These are phyloP conservation scores for Colletotrichum euphorbiae DNA, from an alignment of 2,329 filamentous ascomycete species.

Conservation along the genomic window DNA sequence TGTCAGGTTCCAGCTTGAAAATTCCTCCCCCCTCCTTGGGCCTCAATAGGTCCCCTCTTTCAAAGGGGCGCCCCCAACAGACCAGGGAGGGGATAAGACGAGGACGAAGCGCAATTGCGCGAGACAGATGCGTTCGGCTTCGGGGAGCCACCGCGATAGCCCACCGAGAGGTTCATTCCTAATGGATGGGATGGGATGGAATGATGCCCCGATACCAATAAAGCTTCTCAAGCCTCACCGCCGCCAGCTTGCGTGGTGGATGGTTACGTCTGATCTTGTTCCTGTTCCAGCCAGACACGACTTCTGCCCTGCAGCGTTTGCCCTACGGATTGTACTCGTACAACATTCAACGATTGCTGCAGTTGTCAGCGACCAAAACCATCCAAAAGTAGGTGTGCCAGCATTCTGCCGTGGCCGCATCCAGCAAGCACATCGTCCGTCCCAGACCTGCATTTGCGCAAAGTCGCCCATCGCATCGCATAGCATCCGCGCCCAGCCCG, in stretches of 20 bases:
- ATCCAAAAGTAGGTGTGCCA: conserved; percentile 15
- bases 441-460: conserved; percentile 1
- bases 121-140: conserved; percentile 10
- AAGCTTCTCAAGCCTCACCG: neutral
- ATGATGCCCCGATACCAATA: too few species aligned
- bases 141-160: conserved; percentile 7
- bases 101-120: conserved; percentile 19
- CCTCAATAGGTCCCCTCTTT: conserved; percentile 17
- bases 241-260: conserved; percentile 20
- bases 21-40: conserved; percentile 8
- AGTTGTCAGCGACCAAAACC: neutral
- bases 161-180: neutral
- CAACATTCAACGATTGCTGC: neutral
- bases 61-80: conserved; percentile 5
- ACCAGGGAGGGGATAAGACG: neutral
- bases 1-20: conserved; percentile 19
- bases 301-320: neutral
- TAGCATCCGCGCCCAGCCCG: conserved; percentile 33
- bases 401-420: conserved; percentile 28
- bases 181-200: too few species aligned
- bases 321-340: conserved; percentile 12
- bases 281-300: conserved; percentile 13
- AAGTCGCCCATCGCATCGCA: conserved; percentile 31
- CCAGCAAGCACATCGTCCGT: conserved; percentile 20
- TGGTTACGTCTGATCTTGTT: conserved; percentile 18